Evolutionary conservation across 805 yeast species (phyloP), one percentile per base, ranked within the genome.

Genomic region (Cyberlindnera euphorbiae): DNA sequence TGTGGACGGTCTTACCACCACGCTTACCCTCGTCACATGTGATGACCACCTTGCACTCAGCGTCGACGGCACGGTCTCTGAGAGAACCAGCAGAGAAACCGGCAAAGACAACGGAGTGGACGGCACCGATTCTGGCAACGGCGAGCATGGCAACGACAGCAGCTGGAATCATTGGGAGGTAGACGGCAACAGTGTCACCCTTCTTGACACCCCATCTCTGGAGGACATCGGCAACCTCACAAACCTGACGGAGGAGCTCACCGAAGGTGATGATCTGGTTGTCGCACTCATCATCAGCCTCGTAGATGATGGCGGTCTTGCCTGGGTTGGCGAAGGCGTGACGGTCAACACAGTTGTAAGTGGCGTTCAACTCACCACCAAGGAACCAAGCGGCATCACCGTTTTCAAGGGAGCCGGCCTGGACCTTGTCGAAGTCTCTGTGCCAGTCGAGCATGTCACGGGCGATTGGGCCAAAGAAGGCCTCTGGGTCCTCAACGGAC

Each of bases 21-120:
- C 95, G 74, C 58, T 75, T 75, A 44, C 85, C 80, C 62, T 84
- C 93, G 64, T 84, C 93, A 43, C 86, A 72, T 42, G 94, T 84
- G 56, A 84, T 75, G 41, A 84, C 80, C 28, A 81, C 73, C 55
- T 73, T 79, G 28, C 86, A 80, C 49, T 72, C 63, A 26, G 89
- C 93, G 62, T 93, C 96, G 43, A 73, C 72, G 49, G 89, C 81
- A 62, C 98, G 79, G 67, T 90, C 97, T 55, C 74, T 75, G 56
- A 93, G 77, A 12, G 97, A 89, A 28, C 95, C 90, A 21, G 96
- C 81, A 19, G 94, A 82, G 61, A 84, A 84, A 6, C 95, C 95
- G 19, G 94, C 94, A 65, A 84, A 84, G 22, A 84, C 81, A 25
- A 83, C 93, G 3, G 90, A 81, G 60, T 84, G 95, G 42, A 83